Percentiles rank a stretch among this genome's conserved stretches.
Evolutionary conservation across 495 filamentous ascomycete genomes (phyloP).

Genomic region (Astrothelium subdiscretum): DNA sequence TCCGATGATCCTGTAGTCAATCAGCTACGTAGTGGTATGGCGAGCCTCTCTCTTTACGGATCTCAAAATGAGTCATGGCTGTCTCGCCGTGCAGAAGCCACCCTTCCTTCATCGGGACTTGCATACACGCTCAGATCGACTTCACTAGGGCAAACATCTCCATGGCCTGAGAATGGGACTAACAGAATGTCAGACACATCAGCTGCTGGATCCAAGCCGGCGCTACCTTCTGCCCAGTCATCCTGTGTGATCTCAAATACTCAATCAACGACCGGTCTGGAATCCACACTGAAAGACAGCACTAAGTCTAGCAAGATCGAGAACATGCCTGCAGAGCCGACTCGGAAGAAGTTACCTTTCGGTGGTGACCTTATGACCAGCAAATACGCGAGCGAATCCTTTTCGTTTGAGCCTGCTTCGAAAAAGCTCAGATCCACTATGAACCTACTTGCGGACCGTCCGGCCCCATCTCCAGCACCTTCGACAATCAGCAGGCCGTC

Average conservation of each 20-base stretch:
- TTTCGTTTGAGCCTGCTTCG: not conserved
- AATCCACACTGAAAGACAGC: too few species aligned
- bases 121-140: not conserved
- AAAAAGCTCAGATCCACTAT: not conserved
- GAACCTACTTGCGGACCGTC: not conserved
- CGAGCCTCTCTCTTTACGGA: not conserved
- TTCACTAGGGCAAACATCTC: not conserved
- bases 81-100: not conserved
- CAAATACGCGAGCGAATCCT: not conserved
- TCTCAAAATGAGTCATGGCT: not conserved
- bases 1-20: not conserved
- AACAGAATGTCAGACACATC: not conserved
- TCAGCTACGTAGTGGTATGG: not conserved
- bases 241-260: not conserved
- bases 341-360: not conserved
- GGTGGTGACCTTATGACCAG: not conserved
- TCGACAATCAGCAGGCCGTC: not conserved
- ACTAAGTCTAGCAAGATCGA: not conserved
- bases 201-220: not conserved
- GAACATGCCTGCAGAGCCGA: not conserved
- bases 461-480: not conserved
- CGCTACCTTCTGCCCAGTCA: not conserved
- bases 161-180: not conserved
- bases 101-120: not conserved
- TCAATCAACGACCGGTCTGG: too few species aligned